These are phyloP conservation scores for Protea cynaroides DNA, from an alignment of 164 flowering plant genomes.

Conservation along the genomic window DNA sequence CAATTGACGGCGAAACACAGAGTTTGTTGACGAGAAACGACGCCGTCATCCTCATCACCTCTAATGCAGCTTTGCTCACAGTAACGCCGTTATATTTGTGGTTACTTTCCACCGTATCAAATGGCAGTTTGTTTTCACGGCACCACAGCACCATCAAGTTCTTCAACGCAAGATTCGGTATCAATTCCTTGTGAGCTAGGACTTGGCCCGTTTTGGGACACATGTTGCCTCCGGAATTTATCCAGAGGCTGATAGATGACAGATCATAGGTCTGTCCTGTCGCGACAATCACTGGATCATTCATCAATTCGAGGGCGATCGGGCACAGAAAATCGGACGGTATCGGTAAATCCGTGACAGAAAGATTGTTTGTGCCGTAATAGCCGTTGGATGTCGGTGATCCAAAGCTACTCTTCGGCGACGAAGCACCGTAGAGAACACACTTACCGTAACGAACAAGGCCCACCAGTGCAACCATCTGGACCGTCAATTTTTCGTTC, in stretches of 20 bases:
- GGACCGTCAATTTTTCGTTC: constrained; percentile 33
- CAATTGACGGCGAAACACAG: constrained; percentile 20
- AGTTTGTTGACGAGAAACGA: constrained; percentile 51
- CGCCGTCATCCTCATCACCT: constrained; percentile 75
- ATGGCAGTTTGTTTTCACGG: constrained; percentile 60
- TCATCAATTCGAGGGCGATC: constrained; percentile 72
- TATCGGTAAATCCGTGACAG: constrained; percentile 23
- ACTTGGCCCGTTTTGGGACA: constrained; percentile 90
- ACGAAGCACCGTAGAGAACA: constrained; percentile 59
- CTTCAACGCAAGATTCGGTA: constrained; percentile 61
- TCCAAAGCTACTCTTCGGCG: constrained; percentile 22
- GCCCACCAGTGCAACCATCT: constrained; percentile 49
- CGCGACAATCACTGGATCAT: constrained; percentile 81
- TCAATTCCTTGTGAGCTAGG: constrained; percentile 45
- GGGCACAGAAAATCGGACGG: constrained; percentile 88
- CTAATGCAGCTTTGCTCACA: constrained; percentile 46
- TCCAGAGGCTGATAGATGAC: constrained; percentile 55
- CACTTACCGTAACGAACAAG: constrained; percentile 71
- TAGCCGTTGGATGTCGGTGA: too few species aligned
- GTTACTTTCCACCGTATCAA: constrained; percentile 27
- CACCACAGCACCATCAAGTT: constrained; percentile 75
- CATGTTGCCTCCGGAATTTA: constrained; percentile 73
- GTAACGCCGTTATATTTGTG: constrained; percentile 14
- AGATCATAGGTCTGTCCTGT: constrained; percentile 94
- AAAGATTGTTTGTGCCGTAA: constrained; percentile 4